Conservation (phyloP, 352 stramenopile genomes). For the Pythium graminicola region DNA sequence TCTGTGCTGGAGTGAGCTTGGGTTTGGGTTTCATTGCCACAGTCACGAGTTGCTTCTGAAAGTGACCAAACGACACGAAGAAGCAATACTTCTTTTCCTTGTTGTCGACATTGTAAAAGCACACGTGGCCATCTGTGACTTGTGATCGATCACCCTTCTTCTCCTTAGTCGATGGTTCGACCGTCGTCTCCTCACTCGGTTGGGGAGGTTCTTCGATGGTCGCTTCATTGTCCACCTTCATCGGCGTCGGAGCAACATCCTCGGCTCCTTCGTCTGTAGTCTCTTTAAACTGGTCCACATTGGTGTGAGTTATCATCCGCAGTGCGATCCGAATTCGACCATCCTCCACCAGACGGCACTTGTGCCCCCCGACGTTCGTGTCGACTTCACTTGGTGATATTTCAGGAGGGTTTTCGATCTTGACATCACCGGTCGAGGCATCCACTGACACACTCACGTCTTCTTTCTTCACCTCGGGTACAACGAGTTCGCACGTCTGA, state of each 20-base stretch:
- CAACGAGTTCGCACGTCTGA: conserved; percentile 36
- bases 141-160: conserved; percentile 27
- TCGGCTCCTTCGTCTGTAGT: neutral
- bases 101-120: conserved; percentile 59
- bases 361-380: neutral
- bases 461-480: conserved; percentile 34
- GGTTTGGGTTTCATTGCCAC: conserved; percentile 33
- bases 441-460: conserved; percentile 17
- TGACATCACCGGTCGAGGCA: conserved; percentile 13
- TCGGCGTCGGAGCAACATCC: conserved; percentile 7
- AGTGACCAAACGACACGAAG: conserved; percentile 46
- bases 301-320: conserved; percentile 16
- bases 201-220: too few species aligned
- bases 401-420: neutral
- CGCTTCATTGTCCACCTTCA: too few species aligned
- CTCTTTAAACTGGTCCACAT: conserved; percentile 15
- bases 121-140: conserved; percentile 52
- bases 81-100: conserved; percentile 69
- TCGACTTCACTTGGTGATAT: neutral
- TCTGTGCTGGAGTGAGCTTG: conserved; percentile 8
- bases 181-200: neutral
- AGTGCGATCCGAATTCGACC: conserved; percentile 10
- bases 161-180: neutral
- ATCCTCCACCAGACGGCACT: conserved; percentile 9
- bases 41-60: conserved; percentile 38